Evolutionary conservation across 805 yeast species (phyloP).

Genomic region (Millerozyma miso): DNA sequence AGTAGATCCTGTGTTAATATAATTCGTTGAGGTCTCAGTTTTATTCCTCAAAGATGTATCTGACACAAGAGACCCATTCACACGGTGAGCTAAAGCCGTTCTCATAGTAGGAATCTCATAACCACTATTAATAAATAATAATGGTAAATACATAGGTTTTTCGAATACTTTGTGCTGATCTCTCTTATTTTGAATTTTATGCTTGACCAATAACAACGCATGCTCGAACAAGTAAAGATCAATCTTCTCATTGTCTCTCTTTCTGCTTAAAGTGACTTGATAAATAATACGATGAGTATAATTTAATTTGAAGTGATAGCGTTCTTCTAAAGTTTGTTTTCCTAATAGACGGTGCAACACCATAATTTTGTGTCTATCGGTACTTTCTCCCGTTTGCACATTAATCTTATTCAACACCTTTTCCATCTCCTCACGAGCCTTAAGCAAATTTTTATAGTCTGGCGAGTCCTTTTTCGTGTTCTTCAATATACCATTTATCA

Average conservation of each 20-base stretch:
- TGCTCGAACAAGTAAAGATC: slow-evolving; percentile 88
- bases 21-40: slow-evolving; percentile 20
- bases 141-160: slow-evolving; percentile 78
- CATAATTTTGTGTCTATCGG: slow-evolving; percentile 86
- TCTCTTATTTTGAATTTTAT: slow-evolving; percentile 81
- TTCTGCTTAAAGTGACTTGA: slow-evolving; percentile 66
- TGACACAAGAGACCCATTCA: slow-evolving; percentile 33
- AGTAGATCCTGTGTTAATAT: slow-evolving; percentile 23
- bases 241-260: slow-evolving; percentile 74
- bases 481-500: slow-evolving; percentile 78
- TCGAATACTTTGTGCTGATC: slow-evolving; percentile 90
- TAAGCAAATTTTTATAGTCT: slow-evolving; percentile 63
- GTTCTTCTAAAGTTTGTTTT: slow-evolving; percentile 80
- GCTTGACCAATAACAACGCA: slow-evolving; percentile 77
- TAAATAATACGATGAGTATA: slow-evolving; percentile 80
- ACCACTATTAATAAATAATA: slow-evolving; percentile 67
- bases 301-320: slow-evolving; percentile 77
- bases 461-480: slow-evolving; percentile 72
- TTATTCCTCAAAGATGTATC: slow-evolving; percentile 29
- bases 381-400: slow-evolving; percentile 87
- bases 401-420: slow-evolving; percentile 75
- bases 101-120: slow-evolving; percentile 70
- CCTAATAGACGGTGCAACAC: slow-evolving; percentile 52
- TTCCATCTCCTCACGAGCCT: slow-evolving; percentile 71
- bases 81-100: slow-evolving; percentile 34